These are phyloP conservation scores for Pseudozyma sp. DNA, from an alignment of 1,284 basidiomycete genomes.

Conservation along the genomic window DNA sequence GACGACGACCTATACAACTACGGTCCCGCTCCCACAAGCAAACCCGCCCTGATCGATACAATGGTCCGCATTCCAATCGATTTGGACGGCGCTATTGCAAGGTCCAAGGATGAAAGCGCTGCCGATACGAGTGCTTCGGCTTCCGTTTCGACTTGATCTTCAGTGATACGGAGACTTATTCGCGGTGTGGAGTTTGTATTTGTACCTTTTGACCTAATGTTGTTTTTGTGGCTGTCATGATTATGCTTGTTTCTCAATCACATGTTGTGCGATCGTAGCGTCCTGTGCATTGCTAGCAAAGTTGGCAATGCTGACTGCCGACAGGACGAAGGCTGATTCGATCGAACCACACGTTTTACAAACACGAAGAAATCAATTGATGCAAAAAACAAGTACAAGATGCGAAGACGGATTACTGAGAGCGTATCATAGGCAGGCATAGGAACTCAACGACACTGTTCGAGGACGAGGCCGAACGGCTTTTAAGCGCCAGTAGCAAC, in stretches of 20 bases:
- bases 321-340: no score
- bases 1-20: slow-evolving; percentile 46
- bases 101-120: slow-evolving; percentile 25
- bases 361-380: no score
- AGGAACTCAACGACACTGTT: no score
- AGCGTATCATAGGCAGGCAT: no score
- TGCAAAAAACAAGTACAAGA: no score
- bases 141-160: slow-evolving; percentile 8
- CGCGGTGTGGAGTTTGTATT: slow-evolving; percentile 15
- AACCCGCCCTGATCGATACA: slow-evolving; percentile 49
- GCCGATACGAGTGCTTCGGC: slow-evolving; percentile 15
- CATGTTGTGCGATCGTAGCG: no score
- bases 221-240: slow-evolving; percentile 11
- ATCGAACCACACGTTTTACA: no score
- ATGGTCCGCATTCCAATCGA: slow-evolving; percentile 54
- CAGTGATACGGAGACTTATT: not conserved
- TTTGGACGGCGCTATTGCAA: slow-evolving; percentile 36
- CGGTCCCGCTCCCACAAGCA: slow-evolving; percentile 27
- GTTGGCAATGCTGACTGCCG: no score
- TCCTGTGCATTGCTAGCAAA: no score
- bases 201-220: slow-evolving; percentile 23
- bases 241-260: no score
- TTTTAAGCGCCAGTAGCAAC: slow-evolving; percentile 19
- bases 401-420: no score
- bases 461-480: no score